These are phyloP conservation scores for Parastagonospora nodorum DNA, from an alignment of 2,329 filamentous ascomycete genomes.

Conservation along the genomic window DNA sequence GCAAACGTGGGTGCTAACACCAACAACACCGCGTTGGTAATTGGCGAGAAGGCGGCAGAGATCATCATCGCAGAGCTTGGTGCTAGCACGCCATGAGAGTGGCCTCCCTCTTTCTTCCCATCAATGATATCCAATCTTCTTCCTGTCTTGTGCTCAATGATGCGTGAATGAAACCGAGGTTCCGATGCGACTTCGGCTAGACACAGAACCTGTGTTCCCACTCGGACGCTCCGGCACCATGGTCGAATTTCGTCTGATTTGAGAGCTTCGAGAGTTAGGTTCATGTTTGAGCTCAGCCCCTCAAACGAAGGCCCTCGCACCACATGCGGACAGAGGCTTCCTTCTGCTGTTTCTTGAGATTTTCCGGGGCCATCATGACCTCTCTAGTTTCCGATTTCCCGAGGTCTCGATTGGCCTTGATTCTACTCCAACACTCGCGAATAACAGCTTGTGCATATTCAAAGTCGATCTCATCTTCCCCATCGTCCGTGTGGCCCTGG, in stretches of 20 bases:
- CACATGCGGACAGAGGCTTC: conserved; percentile 38
- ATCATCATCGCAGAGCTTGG: conserved; percentile 28
- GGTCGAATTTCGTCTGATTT: no score
- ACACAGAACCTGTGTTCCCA: no score
- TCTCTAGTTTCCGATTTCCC: conserved; percentile 32
- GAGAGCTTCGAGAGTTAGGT: no score
- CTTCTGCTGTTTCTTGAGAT: conserved; percentile 9
- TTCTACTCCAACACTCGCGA: conserved; percentile 28
- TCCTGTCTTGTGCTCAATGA: neutral
- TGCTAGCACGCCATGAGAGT: neutral
- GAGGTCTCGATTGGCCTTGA: conserved; percentile 29
- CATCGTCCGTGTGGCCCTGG: neutral
- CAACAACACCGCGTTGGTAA: conserved; percentile 52
- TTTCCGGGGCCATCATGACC: conserved; percentile 28
- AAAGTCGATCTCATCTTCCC: conserved; percentile 22
- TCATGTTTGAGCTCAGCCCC: conserved; percentile 18
- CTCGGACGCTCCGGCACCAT: no score
- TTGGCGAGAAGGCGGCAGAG: conserved; percentile 40
- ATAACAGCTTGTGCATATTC: conserved; percentile 30
- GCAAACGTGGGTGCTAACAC: conserved; percentile 55
- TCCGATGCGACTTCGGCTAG: no score
- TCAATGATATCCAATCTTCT: no score
- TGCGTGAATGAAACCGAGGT: neutral
- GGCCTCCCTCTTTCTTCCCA: no score
- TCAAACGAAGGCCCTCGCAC: conserved; percentile 38